Evolutionary conservation across 768 basidiomycete species (phyloP), one percentile per base, ranked within the genome.

Genomic region (Boletus sensibilis): DNA sequence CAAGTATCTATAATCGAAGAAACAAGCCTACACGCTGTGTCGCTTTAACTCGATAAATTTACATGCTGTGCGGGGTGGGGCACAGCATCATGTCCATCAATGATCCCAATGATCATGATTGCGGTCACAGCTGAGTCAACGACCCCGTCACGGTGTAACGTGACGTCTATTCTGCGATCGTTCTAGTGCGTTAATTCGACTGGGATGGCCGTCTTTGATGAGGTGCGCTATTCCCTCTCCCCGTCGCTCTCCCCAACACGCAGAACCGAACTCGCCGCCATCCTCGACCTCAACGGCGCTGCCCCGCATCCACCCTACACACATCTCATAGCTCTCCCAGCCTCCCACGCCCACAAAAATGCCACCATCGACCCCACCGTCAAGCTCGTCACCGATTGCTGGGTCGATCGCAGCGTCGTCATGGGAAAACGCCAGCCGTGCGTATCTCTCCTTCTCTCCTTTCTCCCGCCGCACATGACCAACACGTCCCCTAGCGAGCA

Each of bases 381-480:
- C 46, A 63, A 61, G 50, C 51, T 55, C 55, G 58, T 65, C 37
- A 61, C 83, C 70, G 83, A 85, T 33, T 71, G 74, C 34, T 94
- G 92, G 90, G 84, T 91, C 1, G 85, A 90, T 48, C 78, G 86
- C 31, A 84, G 83, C 5, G 64, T 85, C 21, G 67, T 86, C 10
- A 71, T 88, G 4, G 83, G 81, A 2, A 80, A 81, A 59, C 54
- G 77, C 5, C 87, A 89, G 63, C 74, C 78, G 82, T 87, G 55
- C 43, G 85, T 75, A n/a, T 25, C 27, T 73, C 34, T 9, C 38
- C 18, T 16, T 59, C 2, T 29, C 23, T 38, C 16, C 45, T 39
- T 35, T 41, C 20, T 39, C 14, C 23, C 20, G 25, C 53, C n/a
- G 4, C 43, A 39, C 9, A 47, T 51, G 14, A 54, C 61, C 35